phyloP scores from a whole-genome alignment of 2,329 filamentous ascomycete genomes.

The Pleurostoma richardsiae region DNA sequence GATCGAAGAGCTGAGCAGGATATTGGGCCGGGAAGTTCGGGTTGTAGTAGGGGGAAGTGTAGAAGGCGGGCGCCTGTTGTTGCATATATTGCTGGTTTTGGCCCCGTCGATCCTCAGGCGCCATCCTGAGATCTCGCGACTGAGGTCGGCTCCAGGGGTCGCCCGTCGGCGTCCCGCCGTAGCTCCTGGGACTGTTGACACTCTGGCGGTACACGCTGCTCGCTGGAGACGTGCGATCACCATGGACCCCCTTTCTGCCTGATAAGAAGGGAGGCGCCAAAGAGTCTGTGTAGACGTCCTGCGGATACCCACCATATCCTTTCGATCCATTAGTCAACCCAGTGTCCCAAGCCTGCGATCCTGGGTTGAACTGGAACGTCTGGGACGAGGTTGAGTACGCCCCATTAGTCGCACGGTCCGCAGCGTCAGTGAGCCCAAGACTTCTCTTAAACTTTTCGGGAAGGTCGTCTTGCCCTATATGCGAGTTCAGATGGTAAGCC shows the following conservation, averaged over 20 bases:
- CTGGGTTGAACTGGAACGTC: slow-evolving; percentile 42
- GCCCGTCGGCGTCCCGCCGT: slow-evolving; percentile 20
- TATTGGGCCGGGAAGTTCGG: slow-evolving; percentile 31
- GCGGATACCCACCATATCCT: slow-evolving; percentile 18
- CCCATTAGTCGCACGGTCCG: slow-evolving; percentile 14
- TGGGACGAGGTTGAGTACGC: slow-evolving; percentile 17
- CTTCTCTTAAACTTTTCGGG: slow-evolving; percentile 24
- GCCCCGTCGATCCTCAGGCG: slow-evolving; percentile 23
- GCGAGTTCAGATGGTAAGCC: slow-evolving; percentile 28
- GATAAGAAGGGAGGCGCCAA: slow-evolving; percentile 13
- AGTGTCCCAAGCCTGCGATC: slow-evolving; percentile 38
- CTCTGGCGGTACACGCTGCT: slow-evolving; percentile 21
- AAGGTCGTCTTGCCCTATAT: slow-evolving; percentile 30
- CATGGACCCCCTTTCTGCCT: slow-evolving; percentile 28
- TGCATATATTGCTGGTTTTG: slow-evolving; percentile 23
- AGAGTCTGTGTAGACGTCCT: slow-evolving; percentile 24
- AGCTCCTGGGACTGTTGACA: slow-evolving; percentile 21
- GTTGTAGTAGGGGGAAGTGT: slow-evolving; percentile 29
- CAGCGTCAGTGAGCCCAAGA: slow-evolving; percentile 25
- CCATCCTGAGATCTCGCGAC: slow-evolving; percentile 24
- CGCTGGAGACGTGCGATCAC: slow-evolving; percentile 31
- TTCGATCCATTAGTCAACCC: slow-evolving; percentile 16
- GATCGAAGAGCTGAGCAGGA: slow-evolving; percentile 27
- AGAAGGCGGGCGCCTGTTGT: slow-evolving; percentile 16
- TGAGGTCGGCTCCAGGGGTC: slow-evolving; percentile 32